Evolutionary conservation across 2,329 filamentous ascomycete genomes (phyloP).

Genomic region (Phoma sp.): DNA sequence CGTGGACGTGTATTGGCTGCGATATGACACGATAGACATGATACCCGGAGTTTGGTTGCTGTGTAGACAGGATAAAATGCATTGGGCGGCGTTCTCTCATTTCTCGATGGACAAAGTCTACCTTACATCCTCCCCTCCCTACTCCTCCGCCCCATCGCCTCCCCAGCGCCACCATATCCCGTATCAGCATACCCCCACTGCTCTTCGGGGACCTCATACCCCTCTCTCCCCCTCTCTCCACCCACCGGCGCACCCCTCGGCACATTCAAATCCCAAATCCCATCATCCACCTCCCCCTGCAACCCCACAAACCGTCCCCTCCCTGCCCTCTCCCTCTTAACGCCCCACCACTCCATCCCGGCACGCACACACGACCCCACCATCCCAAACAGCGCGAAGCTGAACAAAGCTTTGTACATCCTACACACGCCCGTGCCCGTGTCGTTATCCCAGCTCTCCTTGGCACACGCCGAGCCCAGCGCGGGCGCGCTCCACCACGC

Average conservation of each 20-base stretch:
- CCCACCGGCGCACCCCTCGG: constrained; percentile 28
- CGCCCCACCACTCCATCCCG: constrained; percentile 56
- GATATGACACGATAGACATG: constrained; percentile 37
- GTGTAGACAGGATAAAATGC: not conserved
- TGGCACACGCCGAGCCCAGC: constrained; percentile 58
- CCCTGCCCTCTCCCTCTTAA: constrained; percentile 47
- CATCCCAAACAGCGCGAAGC: constrained; percentile 59
- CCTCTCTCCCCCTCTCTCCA: constrained; percentile 29
- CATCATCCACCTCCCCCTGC: not conserved
- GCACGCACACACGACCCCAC: constrained; percentile 56
- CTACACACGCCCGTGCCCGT: constrained; percentile 63
- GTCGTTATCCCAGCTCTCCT: constrained; percentile 59
- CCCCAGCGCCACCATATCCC: constrained; percentile 46
- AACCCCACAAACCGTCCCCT: constrained; percentile 54
- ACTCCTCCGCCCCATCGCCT: constrained; percentile 23
- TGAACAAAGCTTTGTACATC: constrained; percentile 65
- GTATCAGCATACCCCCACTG: constrained; percentile 53
- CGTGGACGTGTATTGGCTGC: too few species aligned
- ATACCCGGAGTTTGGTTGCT: too few species aligned
- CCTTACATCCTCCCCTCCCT: constrained; percentile 14
- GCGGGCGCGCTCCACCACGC: constrained; percentile 62
- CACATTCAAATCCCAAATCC: constrained; percentile 29
- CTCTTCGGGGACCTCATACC: constrained; percentile 51
- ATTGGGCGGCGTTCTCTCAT: too few species aligned
- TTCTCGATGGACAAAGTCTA: too few species aligned